These are phyloP conservation scores for Lathyrus tuberosus DNA, from an alignment of 306 rosid species.

Conservation along the genomic window DNA sequence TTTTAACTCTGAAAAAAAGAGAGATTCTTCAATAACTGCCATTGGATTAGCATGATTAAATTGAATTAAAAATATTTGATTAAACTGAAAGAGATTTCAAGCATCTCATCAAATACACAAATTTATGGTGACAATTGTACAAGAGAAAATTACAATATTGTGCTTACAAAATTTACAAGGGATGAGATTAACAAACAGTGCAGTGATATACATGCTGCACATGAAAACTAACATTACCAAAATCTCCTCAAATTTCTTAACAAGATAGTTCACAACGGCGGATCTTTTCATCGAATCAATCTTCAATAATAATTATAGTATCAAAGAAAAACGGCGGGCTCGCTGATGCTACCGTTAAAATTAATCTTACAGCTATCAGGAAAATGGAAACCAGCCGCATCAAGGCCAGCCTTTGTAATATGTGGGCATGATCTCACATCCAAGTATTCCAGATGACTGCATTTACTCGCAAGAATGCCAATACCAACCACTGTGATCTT, in stretches of 20 bases:
- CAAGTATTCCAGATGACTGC: slow-evolving; percentile 66
- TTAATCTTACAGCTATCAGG: slow-evolving; percentile 74
- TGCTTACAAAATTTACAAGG: slow-evolving; percentile 31
- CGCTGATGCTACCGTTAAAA: slow-evolving; percentile 67
- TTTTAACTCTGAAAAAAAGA: neutral
- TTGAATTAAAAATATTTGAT: too few species aligned
- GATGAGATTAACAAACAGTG: slow-evolving; percentile 9
- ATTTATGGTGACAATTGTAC: neutral
- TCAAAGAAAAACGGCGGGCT: slow-evolving; percentile 59
- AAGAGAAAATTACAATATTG: neutral
- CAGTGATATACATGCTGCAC: slow-evolving; percentile 29
- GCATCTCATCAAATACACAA: neutral
- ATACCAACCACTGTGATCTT: slow-evolving; percentile 80
- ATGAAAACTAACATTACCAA: slow-evolving; percentile 29
- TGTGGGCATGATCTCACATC: slow-evolving; percentile 90
- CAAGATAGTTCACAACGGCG: slow-evolving; percentile 26
- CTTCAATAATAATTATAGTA: slow-evolving; percentile 27
- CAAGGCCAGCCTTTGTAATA: slow-evolving; percentile 73
- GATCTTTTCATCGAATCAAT: slow-evolving; percentile 9
- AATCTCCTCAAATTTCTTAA: slow-evolving; percentile 32
- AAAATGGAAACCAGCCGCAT: slow-evolving; percentile 77
- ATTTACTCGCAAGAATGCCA: slow-evolving; percentile 64
- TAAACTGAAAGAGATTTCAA: too few species aligned
- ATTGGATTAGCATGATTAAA: too few species aligned
- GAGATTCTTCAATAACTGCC: too few species aligned